Conservation (phyloP, 2,329 filamentous ascomycete species). For the Aspergillus quadricinctus region DNA sequence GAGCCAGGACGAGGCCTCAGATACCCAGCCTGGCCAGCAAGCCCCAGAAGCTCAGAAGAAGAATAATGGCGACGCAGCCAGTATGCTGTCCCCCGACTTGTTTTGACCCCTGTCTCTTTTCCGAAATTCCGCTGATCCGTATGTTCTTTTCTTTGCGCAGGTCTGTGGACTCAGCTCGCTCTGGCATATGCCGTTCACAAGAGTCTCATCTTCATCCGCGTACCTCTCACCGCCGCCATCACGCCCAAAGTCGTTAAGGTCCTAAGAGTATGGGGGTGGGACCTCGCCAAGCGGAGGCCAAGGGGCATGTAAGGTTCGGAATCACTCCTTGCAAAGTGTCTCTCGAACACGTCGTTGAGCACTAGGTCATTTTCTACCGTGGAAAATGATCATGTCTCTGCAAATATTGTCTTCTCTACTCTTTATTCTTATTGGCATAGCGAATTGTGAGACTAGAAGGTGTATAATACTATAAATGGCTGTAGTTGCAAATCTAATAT, state of each 20-base stretch:
- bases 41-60: slow-evolving; percentile 60
- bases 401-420: not conserved
- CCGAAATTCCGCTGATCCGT: not conserved
- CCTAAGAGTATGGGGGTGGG: slow-evolving; percentile 83
- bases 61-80: slow-evolving; percentile 62
- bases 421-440: slow-evolving; percentile 16
- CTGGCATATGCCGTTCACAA: slow-evolving; percentile 97
- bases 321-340: not conserved
- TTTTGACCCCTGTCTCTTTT: not conserved
- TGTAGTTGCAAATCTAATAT: slow-evolving; percentile 31
- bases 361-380: not conserved
- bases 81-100: slow-evolving; percentile 51
- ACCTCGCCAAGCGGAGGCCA: slow-evolving; percentile 74
- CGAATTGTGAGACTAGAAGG: slow-evolving; percentile 11
- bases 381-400: not conserved
- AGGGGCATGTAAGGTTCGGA: slow-evolving; percentile 24
- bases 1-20: not conserved
- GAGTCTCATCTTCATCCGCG: slow-evolving; percentile 92
- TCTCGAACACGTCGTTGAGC: not conserved
- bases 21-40: slow-evolving; percentile 35
- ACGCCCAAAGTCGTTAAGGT: slow-evolving; percentile 92
- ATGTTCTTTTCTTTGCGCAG: slow-evolving; percentile 32
- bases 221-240: slow-evolving; percentile 83
- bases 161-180: slow-evolving; percentile 78
- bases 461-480: slow-evolving; percentile 14